phyloP scores from a whole-genome alignment of 257 asterid species.

The Ocimum tenuiflorum region DNA sequence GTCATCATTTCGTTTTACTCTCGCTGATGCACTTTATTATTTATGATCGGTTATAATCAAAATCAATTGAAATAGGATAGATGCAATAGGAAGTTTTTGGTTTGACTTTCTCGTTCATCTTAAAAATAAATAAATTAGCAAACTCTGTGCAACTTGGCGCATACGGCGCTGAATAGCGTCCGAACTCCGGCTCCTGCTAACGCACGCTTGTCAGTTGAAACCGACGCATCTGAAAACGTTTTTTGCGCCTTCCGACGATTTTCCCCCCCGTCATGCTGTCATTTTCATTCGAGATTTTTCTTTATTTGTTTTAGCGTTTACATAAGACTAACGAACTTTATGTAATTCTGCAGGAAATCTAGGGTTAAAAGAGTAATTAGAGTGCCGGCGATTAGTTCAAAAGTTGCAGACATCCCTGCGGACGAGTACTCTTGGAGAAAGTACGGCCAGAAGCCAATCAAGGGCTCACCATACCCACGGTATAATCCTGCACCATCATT shows the following conservation, averaged over 20 bases:
- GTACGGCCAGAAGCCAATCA: constrained; percentile 81
- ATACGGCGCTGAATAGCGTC: constrained; percentile 23
- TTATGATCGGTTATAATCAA: background rate
- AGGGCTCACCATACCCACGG: constrained; percentile 86
- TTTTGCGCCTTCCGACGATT: background rate
- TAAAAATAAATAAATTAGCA: background rate
- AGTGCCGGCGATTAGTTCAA: constrained; percentile 69
- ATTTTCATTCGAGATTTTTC: background rate
- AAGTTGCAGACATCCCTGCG: constrained; percentile 57
- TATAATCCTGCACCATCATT: constrained; percentile 31
- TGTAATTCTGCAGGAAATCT: constrained; percentile 43
- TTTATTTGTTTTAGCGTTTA: background rate
- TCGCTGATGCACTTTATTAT: background rate
- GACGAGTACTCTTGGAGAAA: constrained; percentile 80
- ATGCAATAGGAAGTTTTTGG: background rate
- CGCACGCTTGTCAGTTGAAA: constrained; percentile 16
- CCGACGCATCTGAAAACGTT: background rate
- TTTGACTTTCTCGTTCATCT: constrained; percentile 4
- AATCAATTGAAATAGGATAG: constrained; percentile 6
- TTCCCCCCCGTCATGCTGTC: background rate
- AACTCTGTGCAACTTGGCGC: background rate
- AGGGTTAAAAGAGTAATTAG: constrained; percentile 40
- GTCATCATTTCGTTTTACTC: background rate
- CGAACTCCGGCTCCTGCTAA: background rate
- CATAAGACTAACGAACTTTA: background rate